phyloP scores from a whole-genome alignment of 768 basidiomycete species.

The Trametes cubensis region DNA sequence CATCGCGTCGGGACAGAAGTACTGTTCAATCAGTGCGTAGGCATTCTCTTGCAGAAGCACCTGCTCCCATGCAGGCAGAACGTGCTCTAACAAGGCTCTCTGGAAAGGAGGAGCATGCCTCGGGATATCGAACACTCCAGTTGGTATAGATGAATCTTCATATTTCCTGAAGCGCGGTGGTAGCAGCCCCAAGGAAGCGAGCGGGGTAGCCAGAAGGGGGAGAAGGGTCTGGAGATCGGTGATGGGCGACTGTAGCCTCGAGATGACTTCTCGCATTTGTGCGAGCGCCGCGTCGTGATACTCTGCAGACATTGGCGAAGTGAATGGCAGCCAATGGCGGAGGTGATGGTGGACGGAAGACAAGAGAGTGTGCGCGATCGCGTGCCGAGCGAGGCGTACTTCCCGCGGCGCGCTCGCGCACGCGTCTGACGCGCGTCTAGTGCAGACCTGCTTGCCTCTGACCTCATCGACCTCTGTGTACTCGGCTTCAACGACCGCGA shows the following conservation, averaged over 20 bases:
- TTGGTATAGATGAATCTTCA: conserved; percentile 44
- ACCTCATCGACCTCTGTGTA: conserved; percentile 5
- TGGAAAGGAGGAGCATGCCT: conserved; percentile 62
- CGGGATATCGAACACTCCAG: conserved; percentile 35
- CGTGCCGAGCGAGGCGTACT: not conserved
- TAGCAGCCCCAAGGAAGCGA: conserved; percentile 58
- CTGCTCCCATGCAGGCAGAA: conserved; percentile 71
- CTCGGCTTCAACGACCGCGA: not conserved
- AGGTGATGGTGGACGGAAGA: not conserved
- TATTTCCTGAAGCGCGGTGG: conserved; percentile 56
- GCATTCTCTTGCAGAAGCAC: conserved; percentile 52
- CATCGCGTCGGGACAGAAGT: conserved; percentile 72
- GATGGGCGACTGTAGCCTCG: conserved; percentile 38
- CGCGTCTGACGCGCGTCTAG: not conserved
- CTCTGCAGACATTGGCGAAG: conserved; percentile 26
- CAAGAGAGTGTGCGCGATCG: not conserved
- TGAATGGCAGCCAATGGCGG: not conserved
- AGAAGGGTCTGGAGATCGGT: conserved; percentile 55
- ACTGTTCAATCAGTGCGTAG: conserved; percentile 56
- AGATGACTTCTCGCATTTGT: conserved; percentile 34
- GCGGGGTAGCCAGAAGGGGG: conserved; percentile 57
- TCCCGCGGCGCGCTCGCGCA: not conserved
- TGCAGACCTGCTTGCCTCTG: conserved; percentile 9
- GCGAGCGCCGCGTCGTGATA: conserved; percentile 23
- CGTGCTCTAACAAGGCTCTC: conserved; percentile 58